Base-by-base conservation (phyloP, 2,329 filamentous ascomycete species). In the Trichoderma koningiopsis region DNA sequence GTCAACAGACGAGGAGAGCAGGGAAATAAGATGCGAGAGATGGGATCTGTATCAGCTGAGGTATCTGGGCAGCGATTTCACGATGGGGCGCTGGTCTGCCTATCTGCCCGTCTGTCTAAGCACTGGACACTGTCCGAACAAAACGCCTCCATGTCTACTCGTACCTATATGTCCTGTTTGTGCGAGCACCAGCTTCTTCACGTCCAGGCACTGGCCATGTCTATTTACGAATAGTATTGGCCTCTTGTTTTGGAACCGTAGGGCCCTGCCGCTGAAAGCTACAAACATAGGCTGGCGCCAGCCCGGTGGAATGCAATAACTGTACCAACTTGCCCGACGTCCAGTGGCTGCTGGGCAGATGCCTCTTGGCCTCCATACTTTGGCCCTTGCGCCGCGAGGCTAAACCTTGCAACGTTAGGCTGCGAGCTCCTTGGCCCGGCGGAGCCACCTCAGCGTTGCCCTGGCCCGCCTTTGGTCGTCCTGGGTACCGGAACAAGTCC, bases 381-480 rank as follows among this genome's bases (percentile, higher is more conserved):
- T 66, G 53, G 37, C 53, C 52, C 53, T 58, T 40, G 63, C 57
- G 43, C 63, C 53, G 29, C 33, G n/a, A 43, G 37, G 63, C 63
- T 66, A 66, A 58, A n/a, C 63, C 52, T 56, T 24, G 57, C 19
- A 27, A 24, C 58, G 68, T 63, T 69, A 69, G 58, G 59, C 53
- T 64, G 53, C 31, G 33, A 69, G 68, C 68, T 60, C 57, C 68
- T 70, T 68, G 63, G 68, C 62, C 62, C 33, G 35, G 62, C 57
- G 63, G 68, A 69, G 61, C 55, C 55, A 59, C 53, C 40, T 24
- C 53, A 59, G 55, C 61, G 56, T 56, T 60, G 62, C 68, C 68
- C 68, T 70, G 68, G 63, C 68, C 68, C 62, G 68, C 68, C 68
- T 57, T 68, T 66, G 67, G 66, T 68, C 65, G 55, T 59, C 57